Conservation (phyloP, 768 basidiomycete species). For the Daedaleopsis nitida region DNA sequence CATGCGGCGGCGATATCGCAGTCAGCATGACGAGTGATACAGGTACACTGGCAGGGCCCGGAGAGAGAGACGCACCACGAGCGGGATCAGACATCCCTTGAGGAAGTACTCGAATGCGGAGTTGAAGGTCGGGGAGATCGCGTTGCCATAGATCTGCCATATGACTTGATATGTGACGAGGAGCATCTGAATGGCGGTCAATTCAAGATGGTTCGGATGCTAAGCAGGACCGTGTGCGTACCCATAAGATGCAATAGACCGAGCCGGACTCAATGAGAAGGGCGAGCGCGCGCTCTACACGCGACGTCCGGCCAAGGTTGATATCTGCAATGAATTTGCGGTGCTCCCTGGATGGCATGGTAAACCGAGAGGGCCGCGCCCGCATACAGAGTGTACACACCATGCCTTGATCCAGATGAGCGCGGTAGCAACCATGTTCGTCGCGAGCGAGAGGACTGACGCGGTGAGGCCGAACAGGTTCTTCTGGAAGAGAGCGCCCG, state of each 20-base stretch:
- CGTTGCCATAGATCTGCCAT: not conserved
- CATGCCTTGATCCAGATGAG: slow-evolving; percentile 1
- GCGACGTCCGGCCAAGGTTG: not conserved
- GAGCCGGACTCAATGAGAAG: not conserved
- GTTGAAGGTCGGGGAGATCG: not conserved
- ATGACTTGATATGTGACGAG: not conserved
- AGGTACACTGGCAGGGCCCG: not conserved
- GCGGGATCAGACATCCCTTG: not conserved
- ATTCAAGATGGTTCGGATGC: not conserved
- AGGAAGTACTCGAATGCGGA: not conserved
- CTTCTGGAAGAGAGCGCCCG: not conserved
- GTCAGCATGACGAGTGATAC: not conserved
- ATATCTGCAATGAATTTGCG: not conserved
- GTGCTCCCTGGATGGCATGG: not conserved
- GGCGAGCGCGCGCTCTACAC: not conserved
- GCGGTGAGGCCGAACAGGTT: not conserved
- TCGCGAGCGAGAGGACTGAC: slow-evolving; percentile 1
- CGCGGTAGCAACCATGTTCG: slow-evolving; percentile 1
- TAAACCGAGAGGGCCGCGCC: not conserved
- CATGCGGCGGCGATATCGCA: not conserved
- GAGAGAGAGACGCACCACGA: not conserved
- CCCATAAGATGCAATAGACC: not conserved
- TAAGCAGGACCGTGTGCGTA: not conserved
- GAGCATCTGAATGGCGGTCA: not conserved
- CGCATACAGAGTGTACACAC: not conserved